Evolutionary conservation across 352 stramenopile genomes (phyloP), one percentile per base, ranked within the genome.

Genomic region (Aphanomyces invadans): DNA sequence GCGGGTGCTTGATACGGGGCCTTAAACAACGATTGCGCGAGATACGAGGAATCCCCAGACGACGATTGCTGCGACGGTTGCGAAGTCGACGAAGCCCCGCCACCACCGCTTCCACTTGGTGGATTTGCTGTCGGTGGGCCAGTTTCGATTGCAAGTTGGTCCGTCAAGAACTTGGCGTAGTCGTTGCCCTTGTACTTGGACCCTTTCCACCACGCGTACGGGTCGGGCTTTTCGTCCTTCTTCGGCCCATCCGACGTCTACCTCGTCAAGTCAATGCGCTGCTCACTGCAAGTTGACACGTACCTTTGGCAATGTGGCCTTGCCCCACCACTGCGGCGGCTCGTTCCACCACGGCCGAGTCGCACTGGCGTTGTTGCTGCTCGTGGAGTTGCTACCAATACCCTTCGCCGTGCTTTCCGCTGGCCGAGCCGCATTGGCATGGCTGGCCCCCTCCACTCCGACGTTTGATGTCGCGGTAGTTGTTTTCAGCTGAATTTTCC

Each of bases 131-230:
- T 1, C 49, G 21, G n/a, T n/a, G n/a, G n/a, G 29, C 19, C 29
- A 17, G 7, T 11, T 33, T 32, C 49, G 12, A 26, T 38, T n/a
- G 49, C 48, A 3, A 44, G 15, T 19, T 67, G 38, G 49, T 67
- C 49, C 4, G n/a, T 42, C n/a, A 67, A 44, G 33, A 67, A 67
- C 25, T 67, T 67, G 23, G 60, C 60, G 23, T 59, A 92, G 69
- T 92, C 74, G 26, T 73, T 81, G 54, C 81, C 80, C 74, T 90
- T 92, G 77, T 92, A 92, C 33, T 70, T 79, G 21, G 74, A 71
- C 0, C 77, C 67, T 32, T 83, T 88, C 83, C 83, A 92, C 83
- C 83, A 92, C 0, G 65, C 38, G 17, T 84, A 71, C 12, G 71
- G 72, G 28, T 71, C 76, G 2, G 62, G 25, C 54, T 75, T 71